Evolutionary conservation across 495 filamentous ascomycete species (phyloP), one percentile per base, ranked within the genome.

Genomic region (Aspergillus diversus): DNA sequence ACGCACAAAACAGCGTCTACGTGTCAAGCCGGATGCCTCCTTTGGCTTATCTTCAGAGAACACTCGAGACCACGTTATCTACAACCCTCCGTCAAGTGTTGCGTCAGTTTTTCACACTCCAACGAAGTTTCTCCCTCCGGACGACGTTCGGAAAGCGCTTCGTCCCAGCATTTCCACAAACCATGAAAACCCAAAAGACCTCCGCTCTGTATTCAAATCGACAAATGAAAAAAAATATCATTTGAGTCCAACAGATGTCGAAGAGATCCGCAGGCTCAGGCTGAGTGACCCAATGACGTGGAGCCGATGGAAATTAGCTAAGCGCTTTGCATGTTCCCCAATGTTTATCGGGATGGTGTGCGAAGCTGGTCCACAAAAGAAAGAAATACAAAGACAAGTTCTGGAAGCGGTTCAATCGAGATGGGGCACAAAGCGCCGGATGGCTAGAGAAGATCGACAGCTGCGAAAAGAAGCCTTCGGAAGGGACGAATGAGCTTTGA

Each of bases 51-150:
- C 83, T 9, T 65, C 75, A 37, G 69, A 78, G 32, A 75, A 83
- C 46, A 32, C 67, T 5, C 68, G 76, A 60, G 81, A 88, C 65
- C 83, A 91, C 67, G 91, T 98, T 73, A 87, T 99, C 77, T 93
- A 89, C 88, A 98, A 97, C 78, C 95, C 95, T 47, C 95, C 95
- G 7, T 89, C 93, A n/a, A 87, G 91, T 35, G 84, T 86, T 0
- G 85, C 96, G 2, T 90, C 86, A 17, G 88, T 93, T 37, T 91
- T 89, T 74, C 86, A 96, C 73, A 99, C 95, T 4, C 95, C 95
- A 34, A 80, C 86, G 60, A 93, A 91, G 65, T 99, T 99, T 80
- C 87, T 99, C 15, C 96, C 95, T 33, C 78, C 80, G 63, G 78
- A 81, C 61, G 96, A 99, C 78, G 84, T 84, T 7, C 88, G 94